Evolutionary conservation across 331 rosid species (phyloP).

Genomic region (Pyracantha coccinea): DNA sequence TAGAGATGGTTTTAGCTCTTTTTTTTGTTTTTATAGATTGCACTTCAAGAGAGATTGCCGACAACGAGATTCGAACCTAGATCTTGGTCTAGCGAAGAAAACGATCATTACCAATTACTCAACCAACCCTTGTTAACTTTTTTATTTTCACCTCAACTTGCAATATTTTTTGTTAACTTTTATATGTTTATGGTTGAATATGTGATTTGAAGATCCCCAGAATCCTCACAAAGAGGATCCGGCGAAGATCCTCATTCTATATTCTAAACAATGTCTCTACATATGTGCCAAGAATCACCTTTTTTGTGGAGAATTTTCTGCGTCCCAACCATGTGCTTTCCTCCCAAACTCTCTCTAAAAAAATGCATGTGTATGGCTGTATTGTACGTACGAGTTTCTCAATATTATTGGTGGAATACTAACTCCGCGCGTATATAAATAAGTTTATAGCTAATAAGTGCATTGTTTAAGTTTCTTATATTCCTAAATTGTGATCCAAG

Average conservation of each 20-base stretch:
- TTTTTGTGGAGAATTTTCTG: background rate
- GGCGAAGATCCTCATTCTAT: background rate
- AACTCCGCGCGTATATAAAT: background rate
- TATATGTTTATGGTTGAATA: background rate
- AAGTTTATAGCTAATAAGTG: background rate
- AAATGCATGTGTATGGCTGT: background rate
- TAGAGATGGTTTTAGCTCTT: too few species aligned
- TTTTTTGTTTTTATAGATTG: too few species aligned
- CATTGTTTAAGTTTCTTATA: background rate
- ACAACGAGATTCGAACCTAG: too few species aligned
- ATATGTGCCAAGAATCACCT: background rate
- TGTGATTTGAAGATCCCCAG: fast-evolving
- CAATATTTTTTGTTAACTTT: background rate
- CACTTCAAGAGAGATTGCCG: too few species aligned
- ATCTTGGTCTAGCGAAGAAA: too few species aligned
- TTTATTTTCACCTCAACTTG: background rate
- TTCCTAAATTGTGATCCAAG: constrained; percentile 2
- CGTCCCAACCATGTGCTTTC: background rate
- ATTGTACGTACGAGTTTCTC: background rate
- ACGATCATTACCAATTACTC: too few species aligned
- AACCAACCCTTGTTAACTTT: too few species aligned
- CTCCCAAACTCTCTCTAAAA: background rate
- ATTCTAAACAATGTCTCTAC: background rate
- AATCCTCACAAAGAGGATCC: too few species aligned
- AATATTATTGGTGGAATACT: background rate